phyloP scores from a whole-genome alignment of 148 eudicot species.

The Camellia sinensis region DNA sequence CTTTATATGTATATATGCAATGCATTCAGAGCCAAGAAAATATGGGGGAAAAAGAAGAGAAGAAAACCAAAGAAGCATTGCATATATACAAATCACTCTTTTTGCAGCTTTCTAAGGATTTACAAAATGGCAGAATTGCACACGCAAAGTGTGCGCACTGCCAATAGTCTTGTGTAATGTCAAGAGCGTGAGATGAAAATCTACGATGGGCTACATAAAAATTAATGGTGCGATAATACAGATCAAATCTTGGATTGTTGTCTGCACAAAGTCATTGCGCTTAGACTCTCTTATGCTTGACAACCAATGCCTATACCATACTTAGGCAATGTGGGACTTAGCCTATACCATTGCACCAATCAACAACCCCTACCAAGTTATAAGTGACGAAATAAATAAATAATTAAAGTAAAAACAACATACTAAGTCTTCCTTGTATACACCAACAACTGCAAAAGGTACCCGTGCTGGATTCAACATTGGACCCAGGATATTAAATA shows the following conservation, averaged over 20 bases:
- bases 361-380: neutral
- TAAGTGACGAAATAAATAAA: neutral
- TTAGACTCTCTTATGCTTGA: slow-evolving; percentile 1
- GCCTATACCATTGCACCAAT: neutral
- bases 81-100: too few species aligned
- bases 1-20: neutral
- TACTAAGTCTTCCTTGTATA: slow-evolving; percentile 64
- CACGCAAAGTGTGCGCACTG: too few species aligned
- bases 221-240: neutral
- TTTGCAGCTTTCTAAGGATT: too few species aligned
- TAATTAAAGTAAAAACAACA: slow-evolving; percentile 1
- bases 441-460: slow-evolving; percentile 94
- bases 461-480: slow-evolving; percentile 95
- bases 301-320: neutral
- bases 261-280: neutral
- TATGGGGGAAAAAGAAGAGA: neutral
- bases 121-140: too few species aligned
- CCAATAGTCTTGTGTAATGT: neutral
- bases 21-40: neutral
- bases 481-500: slow-evolving; percentile 89
- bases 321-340: too few species aligned
- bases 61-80: neutral
- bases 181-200: slow-evolving; percentile 5
- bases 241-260: neutral
- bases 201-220: neutral